Conservation (phyloP, 75 land plant genomes). For the Pinus tabuliformis region DNA sequence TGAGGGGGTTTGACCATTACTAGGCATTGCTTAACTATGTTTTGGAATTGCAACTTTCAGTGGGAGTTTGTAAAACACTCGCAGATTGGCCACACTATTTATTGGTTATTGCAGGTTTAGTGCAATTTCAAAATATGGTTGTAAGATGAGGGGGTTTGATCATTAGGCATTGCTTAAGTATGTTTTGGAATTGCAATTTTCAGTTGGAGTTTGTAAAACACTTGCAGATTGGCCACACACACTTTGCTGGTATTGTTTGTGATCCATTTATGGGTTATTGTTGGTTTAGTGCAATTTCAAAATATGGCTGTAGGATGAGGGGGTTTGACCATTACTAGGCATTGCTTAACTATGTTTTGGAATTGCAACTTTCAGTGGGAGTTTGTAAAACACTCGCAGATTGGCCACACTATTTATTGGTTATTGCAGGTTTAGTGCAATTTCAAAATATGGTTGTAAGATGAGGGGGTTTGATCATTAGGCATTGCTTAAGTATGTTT, state of each 20-base stretch:
- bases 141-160: neutral
- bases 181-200: neutral
- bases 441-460: neutral
- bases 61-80: neutral
- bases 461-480: neutral
- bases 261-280: neutral
- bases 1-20: neutral
- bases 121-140: neutral
- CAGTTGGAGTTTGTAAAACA: neutral
- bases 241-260: neutral
- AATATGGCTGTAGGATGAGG: neutral
- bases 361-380: neutral
- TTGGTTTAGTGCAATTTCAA: neutral
- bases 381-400: neutral
- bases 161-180: neutral
- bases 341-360: neutral
- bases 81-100: slow-evolving; percentile 2
- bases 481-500: neutral
- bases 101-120: neutral
- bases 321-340: neutral
- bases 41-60: neutral
- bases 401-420: neutral
- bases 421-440: neutral
- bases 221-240: neutral
- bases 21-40: neutral